These are phyloP conservation scores for Aspergillus haitiensis DNA, from an alignment of 495 filamentous ascomycete genomes.

Conservation along the genomic window DNA sequence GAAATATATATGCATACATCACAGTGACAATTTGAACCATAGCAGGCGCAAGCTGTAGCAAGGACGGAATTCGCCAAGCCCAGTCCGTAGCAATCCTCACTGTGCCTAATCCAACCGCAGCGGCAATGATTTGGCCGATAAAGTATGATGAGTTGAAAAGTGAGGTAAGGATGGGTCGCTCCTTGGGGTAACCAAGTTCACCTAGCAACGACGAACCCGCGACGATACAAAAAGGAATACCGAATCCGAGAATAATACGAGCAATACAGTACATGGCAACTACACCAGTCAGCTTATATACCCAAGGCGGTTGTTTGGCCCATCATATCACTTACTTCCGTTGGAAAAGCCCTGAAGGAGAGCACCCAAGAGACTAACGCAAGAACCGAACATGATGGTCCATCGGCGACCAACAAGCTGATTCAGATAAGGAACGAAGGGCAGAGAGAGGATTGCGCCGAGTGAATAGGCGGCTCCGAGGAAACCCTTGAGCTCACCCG, in stretches of 20 bases:
- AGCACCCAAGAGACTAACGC: slow-evolving; percentile 58
- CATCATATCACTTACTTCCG: slow-evolving; percentile 21
- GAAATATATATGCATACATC: slow-evolving; percentile 34
- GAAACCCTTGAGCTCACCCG: slow-evolving; percentile 31
- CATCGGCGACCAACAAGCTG: slow-evolving; percentile 55
- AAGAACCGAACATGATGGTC: slow-evolving; percentile 61
- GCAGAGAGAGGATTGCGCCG: slow-evolving; percentile 57
- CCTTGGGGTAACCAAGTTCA: slow-evolving; percentile 66
- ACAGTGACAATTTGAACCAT: slow-evolving; percentile 35
- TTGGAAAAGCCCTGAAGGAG: slow-evolving; percentile 52
- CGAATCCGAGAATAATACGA: slow-evolving; percentile 64
- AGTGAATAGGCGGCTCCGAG: slow-evolving; percentile 32
- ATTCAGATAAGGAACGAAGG: slow-evolving; percentile 59
- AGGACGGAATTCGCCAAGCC: slow-evolving; percentile 65
- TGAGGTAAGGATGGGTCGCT: slow-evolving; percentile 63
- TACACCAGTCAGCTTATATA: slow-evolving; percentile 32
- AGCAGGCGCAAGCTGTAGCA: slow-evolving; percentile 53
- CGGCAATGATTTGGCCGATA: slow-evolving; percentile 61
- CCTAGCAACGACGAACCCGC: slow-evolving; percentile 64
- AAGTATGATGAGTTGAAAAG: slow-evolving; percentile 68
- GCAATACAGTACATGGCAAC: slow-evolving; percentile 64
- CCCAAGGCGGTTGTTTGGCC: no score
- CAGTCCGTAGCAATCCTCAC: slow-evolving; percentile 55
- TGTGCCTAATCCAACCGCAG: slow-evolving; percentile 58
- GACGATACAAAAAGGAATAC: slow-evolving; percentile 64